A percentile compares a stretch with the other conserved stretches of the same genome.
These are phyloP conservation scores for Termitomyces sp. DNA, from an alignment of 768 basidiomycete species.

Conservation along the genomic window DNA sequence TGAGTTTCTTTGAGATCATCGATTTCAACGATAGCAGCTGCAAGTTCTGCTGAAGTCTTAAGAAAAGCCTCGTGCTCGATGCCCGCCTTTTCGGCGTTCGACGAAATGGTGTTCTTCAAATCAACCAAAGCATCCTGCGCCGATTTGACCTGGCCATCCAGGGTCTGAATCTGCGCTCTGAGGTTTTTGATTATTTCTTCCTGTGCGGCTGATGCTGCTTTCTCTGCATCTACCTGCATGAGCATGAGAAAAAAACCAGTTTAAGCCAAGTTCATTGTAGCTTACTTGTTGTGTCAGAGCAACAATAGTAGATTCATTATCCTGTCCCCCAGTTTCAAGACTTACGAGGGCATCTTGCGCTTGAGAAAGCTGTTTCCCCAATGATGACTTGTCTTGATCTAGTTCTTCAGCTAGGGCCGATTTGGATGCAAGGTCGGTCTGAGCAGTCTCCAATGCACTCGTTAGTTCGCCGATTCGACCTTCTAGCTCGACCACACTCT, in stretches of 20 bases:
- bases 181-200: constrained; percentile 41
- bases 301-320: constrained; percentile 30
- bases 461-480: constrained; percentile 43
- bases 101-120: constrained; percentile 35
- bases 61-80: constrained; percentile 58
- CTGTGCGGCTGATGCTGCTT: constrained; percentile 33
- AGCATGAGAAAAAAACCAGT: constrained; percentile 1
- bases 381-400: constrained; percentile 39
- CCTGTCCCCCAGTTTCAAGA: constrained; percentile 24
- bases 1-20: constrained; percentile 47
- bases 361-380: constrained; percentile 43
- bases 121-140: constrained; percentile 49
- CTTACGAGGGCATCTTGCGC: constrained; percentile 34
- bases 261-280: constrained; percentile 1
- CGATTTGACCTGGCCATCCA: constrained; percentile 45
- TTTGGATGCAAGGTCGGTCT: constrained; percentile 45
- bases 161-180: constrained; percentile 39
- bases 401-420: constrained; percentile 36
- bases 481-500: constrained; percentile 47
- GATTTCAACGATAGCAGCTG: constrained; percentile 45
- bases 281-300: constrained; percentile 48
- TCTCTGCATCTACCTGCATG: constrained; percentile 47
- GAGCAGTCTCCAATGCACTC: constrained; percentile 39
- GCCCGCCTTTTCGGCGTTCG: constrained; percentile 42
- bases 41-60: constrained; percentile 59